Conservation (phyloP, 2,329 filamentous ascomycete genomes). For the Colletotrichum tanaceti region DNA sequence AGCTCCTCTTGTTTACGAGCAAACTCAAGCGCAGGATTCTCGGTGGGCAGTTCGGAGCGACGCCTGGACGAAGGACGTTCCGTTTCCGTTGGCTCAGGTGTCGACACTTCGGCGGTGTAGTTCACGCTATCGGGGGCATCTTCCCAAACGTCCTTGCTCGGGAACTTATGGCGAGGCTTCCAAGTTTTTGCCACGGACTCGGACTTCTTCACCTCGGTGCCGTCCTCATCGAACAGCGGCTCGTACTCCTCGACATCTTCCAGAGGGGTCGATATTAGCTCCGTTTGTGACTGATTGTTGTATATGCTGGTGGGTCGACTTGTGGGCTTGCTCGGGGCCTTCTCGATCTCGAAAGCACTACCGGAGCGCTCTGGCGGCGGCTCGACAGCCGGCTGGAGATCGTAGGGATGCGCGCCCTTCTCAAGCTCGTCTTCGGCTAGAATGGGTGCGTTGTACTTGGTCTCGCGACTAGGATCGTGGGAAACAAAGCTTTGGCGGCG, state of each 20-base stretch:
- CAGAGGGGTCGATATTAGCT: constrained; percentile 75
- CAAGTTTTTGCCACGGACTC: constrained; percentile 57
- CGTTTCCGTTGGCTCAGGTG: constrained; percentile 68
- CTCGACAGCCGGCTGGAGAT: constrained; percentile 84
- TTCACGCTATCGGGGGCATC: constrained; percentile 90
- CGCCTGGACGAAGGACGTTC: constrained; percentile 51
- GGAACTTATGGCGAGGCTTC: constrained; percentile 77
- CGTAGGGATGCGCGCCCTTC: constrained; percentile 76
- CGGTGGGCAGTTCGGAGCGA: constrained; percentile 45
- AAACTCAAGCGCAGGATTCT: constrained; percentile 72
- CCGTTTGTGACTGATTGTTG: constrained; percentile 62
- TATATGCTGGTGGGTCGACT: constrained; percentile 74
- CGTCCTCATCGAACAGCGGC: constrained; percentile 88
- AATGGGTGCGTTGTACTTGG: constrained; percentile 78
- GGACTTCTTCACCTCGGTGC: constrained; percentile 55
- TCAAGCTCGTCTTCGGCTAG: constrained; percentile 88
- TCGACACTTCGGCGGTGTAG: constrained; percentile 83
- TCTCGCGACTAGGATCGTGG: constrained; percentile 40
- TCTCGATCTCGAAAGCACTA: constrained; percentile 67
- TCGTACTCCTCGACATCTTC: constrained; percentile 96
- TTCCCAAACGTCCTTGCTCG: constrained; percentile 97
- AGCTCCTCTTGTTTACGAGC: constrained; percentile 74
- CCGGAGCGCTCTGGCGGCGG: constrained; percentile 74
- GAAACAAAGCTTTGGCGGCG: constrained; percentile 53
- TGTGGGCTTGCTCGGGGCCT: constrained; percentile 71